Evolutionary conservation across 73 alveolate species (phyloP).

Genomic region (Halteria grandinella): DNA sequence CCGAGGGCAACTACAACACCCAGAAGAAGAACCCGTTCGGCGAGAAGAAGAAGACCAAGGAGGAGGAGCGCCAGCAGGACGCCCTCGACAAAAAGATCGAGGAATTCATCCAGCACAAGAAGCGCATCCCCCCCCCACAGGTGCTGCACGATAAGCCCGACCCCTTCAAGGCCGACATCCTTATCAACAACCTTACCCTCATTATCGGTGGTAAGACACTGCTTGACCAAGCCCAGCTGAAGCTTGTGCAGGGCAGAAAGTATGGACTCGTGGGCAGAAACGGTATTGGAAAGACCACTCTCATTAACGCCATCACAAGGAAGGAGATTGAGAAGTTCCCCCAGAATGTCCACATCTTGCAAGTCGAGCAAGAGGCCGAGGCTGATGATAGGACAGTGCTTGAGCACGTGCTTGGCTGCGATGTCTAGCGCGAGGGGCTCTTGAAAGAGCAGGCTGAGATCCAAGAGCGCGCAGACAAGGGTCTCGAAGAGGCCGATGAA

Average conservation of each 20-base stretch:
- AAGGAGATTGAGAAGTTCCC: slow-evolving; percentile 94
- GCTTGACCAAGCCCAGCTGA: slow-evolving; percentile 91
- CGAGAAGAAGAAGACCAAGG: slow-evolving; percentile 73
- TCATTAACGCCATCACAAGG: slow-evolving; percentile 94
- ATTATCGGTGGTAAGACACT: slow-evolving; percentile 97
- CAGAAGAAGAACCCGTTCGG: slow-evolving; percentile 72
- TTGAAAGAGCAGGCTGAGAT: slow-evolving; percentile 78
- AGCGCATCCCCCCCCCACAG: slow-evolving; percentile 84
- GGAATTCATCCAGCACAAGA: slow-evolving; percentile 73
- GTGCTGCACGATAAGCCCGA: slow-evolving; percentile 90
- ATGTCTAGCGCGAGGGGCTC: slow-evolving; percentile 88
- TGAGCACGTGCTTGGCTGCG: slow-evolving; percentile 87
- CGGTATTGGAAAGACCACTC: slow-evolving; percentile 99
- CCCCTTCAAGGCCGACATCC: slow-evolving; percentile 85
- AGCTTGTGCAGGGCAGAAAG: slow-evolving; percentile 91
- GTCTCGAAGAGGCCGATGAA: slow-evolving; percentile 59
- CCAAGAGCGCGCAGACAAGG: slow-evolving; percentile 22
- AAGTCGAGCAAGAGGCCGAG: slow-evolving; percentile 96
- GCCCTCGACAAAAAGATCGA: slow-evolving; percentile 92
- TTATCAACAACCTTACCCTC: slow-evolving; percentile 84
- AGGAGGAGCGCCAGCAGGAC: slow-evolving; percentile 67
- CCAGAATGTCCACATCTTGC: slow-evolving; percentile 87
- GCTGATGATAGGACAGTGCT: slow-evolving; percentile 87
- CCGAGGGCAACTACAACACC: slow-evolving; percentile 72
- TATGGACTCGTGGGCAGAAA: slow-evolving; percentile 99